These are phyloP conservation scores for Salvia splendens DNA, from an alignment of 257 asterid genomes.

Conservation along the genomic window DNA sequence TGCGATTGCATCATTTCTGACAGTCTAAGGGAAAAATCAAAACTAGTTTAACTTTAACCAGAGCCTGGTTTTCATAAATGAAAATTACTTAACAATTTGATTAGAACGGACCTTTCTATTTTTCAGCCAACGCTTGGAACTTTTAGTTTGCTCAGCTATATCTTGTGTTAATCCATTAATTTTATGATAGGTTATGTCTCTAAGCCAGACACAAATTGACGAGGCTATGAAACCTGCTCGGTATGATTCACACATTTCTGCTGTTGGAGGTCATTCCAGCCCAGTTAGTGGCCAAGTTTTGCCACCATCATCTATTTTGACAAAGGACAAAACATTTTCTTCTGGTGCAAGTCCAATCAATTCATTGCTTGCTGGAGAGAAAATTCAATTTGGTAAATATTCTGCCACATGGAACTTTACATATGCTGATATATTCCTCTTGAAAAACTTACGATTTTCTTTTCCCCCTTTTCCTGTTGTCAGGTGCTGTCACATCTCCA, in stretches of 20 bases:
- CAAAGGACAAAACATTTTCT: constrained; percentile 66
- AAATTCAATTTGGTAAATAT: constrained; percentile 83
- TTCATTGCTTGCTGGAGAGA: constrained; percentile 96
- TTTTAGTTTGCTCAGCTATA: not conserved
- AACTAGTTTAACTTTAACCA: not conserved
- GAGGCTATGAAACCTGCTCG: constrained; percentile 85
- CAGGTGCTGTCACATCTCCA: constrained; percentile 98
- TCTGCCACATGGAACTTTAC: constrained; percentile 1
- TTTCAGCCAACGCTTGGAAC: not conserved
- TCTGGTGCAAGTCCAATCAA: constrained; percentile 80
- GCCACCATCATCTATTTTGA: constrained; percentile 52
- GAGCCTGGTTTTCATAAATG: constrained; percentile 17
- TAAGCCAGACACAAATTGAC: constrained; percentile 88
- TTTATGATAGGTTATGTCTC: constrained; percentile 72
- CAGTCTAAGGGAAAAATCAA: constrained; percentile 9
- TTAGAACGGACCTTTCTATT: not conserved
- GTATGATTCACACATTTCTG: constrained; percentile 58
- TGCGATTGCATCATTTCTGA: not conserved
- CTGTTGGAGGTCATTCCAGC: constrained; percentile 67
- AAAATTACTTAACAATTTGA: not conserved
- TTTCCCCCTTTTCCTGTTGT: not conserved
- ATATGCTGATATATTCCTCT: not conserved
- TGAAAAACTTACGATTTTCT: not conserved
- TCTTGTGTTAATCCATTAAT: constrained; percentile 25
- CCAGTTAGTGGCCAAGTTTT: constrained; percentile 53